Evolutionary conservation across 106 monocot genomes (phyloP).

Genomic region (Gastrodia elata): DNA sequence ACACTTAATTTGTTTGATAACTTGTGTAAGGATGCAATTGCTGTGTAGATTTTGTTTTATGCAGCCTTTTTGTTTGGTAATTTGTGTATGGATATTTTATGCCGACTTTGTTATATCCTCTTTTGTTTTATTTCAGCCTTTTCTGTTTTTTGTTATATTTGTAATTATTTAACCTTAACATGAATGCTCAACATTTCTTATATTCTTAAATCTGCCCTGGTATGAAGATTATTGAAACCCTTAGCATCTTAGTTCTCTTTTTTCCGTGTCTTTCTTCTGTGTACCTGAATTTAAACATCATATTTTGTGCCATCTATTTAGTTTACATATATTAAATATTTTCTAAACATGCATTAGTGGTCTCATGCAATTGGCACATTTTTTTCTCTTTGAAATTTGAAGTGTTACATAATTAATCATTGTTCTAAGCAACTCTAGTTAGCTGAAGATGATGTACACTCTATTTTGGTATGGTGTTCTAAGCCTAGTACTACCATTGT

Average conservation of each 20-base stretch:
- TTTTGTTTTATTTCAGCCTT: background rate
- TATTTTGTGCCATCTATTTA: background rate
- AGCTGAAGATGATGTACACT: background rate
- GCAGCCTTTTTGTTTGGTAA: background rate
- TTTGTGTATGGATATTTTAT: background rate
- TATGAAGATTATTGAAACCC: background rate
- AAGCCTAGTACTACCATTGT: background rate
- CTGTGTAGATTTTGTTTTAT: background rate
- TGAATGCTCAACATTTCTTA: background rate
- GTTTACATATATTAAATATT: background rate
- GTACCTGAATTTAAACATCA: background rate
- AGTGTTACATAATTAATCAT: background rate
- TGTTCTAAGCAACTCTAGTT: background rate
- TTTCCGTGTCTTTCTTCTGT: background rate
- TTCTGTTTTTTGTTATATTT: background rate
- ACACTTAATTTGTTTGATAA: background rate
- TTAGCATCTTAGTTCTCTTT: background rate
- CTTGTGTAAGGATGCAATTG: background rate
- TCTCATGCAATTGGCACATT: background rate
- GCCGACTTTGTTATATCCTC: background rate
- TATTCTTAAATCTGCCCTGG: background rate
- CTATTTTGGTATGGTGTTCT: background rate
- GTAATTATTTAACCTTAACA: background rate
- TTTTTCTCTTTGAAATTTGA: background rate
- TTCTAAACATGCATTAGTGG: background rate